Conservation (phyloP, 2,329 filamentous ascomycete species). For the Neonectria neomacrospora region DNA sequence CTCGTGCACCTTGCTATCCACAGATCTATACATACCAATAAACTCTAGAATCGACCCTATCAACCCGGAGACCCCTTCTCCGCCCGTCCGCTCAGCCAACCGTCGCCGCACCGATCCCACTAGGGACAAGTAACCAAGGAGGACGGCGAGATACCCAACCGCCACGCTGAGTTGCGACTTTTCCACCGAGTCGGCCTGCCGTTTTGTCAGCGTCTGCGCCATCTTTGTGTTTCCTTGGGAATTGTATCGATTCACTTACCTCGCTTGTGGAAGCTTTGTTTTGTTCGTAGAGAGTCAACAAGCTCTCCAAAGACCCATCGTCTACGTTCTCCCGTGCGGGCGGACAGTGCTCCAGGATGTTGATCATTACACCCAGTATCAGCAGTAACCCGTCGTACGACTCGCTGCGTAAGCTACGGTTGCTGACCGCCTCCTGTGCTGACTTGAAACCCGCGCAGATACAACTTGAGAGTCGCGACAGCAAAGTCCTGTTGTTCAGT, state of each 20-base stretch:
- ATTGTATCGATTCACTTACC: slow-evolving; percentile 60
- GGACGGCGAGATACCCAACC: slow-evolving; percentile 85
- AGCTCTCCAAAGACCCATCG: slow-evolving; percentile 61
- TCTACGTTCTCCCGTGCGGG: slow-evolving; percentile 61
- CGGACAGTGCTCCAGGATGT: slow-evolving; percentile 82
- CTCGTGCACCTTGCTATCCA: slow-evolving; percentile 57
- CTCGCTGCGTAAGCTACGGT: slow-evolving; percentile 60
- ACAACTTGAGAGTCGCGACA: slow-evolving; percentile 59
- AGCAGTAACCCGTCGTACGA: slow-evolving; percentile 79
- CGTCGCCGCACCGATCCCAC: slow-evolving; percentile 56
- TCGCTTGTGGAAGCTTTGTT: slow-evolving; percentile 73
- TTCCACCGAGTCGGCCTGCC: slow-evolving; percentile 74
- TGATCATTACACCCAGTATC: slow-evolving; percentile 85
- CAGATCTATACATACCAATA: slow-evolving; percentile 61
- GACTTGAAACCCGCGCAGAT: slow-evolving; percentile 64
- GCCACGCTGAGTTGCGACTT: slow-evolving; percentile 84
- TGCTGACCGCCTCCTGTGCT: slow-evolving; percentile 60
- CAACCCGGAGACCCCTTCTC: slow-evolving; percentile 58
- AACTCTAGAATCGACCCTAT: slow-evolving; percentile 67
- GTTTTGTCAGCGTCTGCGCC: slow-evolving; percentile 18
- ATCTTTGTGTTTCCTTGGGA: not conserved
- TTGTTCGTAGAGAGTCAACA: slow-evolving; percentile 75
- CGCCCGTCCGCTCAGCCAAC: slow-evolving; percentile 55
- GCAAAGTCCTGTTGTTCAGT: slow-evolving; percentile 71
- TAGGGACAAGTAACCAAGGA: slow-evolving; percentile 84